Percentiles rank a stretch among this genome's conserved stretches.
Conservation (phyloP, 768 basidiomycete species). For the Russula earlei region DNA sequence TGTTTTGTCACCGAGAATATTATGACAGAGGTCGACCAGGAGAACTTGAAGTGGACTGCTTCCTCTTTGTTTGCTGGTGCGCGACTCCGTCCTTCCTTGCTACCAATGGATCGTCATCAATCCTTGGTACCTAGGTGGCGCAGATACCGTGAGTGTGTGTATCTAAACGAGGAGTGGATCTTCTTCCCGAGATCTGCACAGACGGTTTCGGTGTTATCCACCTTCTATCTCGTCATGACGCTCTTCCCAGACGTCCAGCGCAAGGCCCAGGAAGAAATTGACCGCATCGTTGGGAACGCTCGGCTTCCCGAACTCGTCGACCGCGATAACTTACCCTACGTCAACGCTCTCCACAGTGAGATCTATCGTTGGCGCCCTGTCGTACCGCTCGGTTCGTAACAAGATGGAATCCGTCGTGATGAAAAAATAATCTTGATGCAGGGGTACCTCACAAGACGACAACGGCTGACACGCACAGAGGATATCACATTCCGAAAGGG, state of each 20-base stretch:
- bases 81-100: neutral
- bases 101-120: neutral
- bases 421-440: neutral
- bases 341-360: constrained; percentile 17
- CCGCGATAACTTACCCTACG: constrained; percentile 16
- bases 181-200: neutral
- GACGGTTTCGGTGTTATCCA: constrained; percentile 8
- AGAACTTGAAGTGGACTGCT: constrained; percentile 5
- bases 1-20: constrained; percentile 5
- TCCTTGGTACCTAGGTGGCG: neutral
- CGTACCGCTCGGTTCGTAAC: constrained; percentile 5
- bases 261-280: constrained; percentile 20
- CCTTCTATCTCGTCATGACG: constrained; percentile 18
- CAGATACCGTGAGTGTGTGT: constrained; percentile 10
- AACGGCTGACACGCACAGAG: neutral
- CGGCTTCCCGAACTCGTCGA: constrained; percentile 17
- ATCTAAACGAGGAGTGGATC: neutral
- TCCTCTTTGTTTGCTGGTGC: constrained; percentile 8
- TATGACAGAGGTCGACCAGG: neutral
- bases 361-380: constrained; percentile 18
- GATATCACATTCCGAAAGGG: constrained; percentile 27
- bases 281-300: constrained; percentile 15
- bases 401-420: neutral
- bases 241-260: constrained; percentile 16
- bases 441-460: neutral